Evolutionary conservation across 345 rosid species (phyloP).

Genomic region (Hevea brasiliensis): DNA sequence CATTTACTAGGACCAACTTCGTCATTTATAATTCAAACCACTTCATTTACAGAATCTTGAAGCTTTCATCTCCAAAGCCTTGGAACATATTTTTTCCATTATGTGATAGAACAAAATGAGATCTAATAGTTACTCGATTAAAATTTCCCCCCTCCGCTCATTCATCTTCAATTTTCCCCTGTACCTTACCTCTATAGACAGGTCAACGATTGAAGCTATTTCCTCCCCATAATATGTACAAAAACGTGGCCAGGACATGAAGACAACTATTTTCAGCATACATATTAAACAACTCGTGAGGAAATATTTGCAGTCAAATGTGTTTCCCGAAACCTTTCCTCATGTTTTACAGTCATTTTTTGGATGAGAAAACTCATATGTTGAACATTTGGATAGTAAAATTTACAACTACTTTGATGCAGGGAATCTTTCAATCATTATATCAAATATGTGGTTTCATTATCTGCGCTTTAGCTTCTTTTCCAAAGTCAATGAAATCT

Average conservation of each 20-base stretch:
- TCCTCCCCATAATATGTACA: conserved; percentile 18
- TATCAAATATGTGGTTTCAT: too few species aligned
- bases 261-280: conserved; percentile 12
- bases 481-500: too few species aligned
- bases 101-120: too few species aligned
- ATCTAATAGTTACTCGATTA: too few species aligned
- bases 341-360: conserved; percentile 52
- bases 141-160: too few species aligned
- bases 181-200: conserved; percentile 19
- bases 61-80: too few species aligned
- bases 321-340: conserved; percentile 90
- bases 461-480: too few species aligned
- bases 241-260: not conserved
- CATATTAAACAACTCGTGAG: conserved; percentile 55
- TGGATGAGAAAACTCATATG: conserved; percentile 84
- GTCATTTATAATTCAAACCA: too few species aligned
- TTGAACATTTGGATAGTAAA: conserved; percentile 7
- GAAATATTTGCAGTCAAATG: conserved; percentile 69
- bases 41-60: too few species aligned
- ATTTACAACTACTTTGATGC: conserved; percentile 7
- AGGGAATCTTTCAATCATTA: not conserved
- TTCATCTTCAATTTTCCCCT: too few species aligned
- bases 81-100: too few species aligned
- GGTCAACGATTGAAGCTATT: conserved; percentile 7
- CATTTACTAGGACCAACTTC: too few species aligned